Percentiles rank a stretch among this genome's conserved stretches.
phyloP scores from a whole-genome alignment of 2,329 filamentous ascomycete species.

The Xylariomycetidae sp. region DNA sequence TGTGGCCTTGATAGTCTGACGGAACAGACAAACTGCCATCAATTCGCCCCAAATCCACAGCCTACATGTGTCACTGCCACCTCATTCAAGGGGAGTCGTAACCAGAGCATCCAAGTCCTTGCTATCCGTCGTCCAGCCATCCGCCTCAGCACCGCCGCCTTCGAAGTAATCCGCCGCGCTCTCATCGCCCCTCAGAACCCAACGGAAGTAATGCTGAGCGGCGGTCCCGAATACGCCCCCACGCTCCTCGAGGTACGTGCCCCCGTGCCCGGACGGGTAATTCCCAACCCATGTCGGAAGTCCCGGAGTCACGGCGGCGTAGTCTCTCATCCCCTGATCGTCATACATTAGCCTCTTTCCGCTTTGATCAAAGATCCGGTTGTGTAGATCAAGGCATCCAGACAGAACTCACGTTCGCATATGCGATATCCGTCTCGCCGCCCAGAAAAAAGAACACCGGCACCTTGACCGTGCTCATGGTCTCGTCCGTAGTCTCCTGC shows the following conservation, averaged over 20 bases:
- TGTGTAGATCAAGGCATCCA: not conserved
- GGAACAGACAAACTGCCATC: no score
- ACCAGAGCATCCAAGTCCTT: no score
- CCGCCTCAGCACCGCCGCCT: constrained; percentile 4
- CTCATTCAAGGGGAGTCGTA: no score
- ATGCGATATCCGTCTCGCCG: constrained; percentile 14
- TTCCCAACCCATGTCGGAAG: constrained; percentile 17
- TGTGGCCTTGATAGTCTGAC: no score
- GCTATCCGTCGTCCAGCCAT: no score
- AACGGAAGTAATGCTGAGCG: constrained; percentile 7
- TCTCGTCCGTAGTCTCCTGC: constrained; percentile 7
- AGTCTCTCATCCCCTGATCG: constrained; percentile 17
- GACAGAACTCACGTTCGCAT: constrained; percentile 10
- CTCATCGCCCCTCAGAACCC: constrained; percentile 3
- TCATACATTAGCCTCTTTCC: no score
- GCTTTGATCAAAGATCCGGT: no score
- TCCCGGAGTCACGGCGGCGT: constrained; percentile 7
- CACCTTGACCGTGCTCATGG: constrained; percentile 12
- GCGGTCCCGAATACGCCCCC: constrained; percentile 14
- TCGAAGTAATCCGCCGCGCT: constrained; percentile 4
- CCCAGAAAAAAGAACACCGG: constrained; percentile 16
- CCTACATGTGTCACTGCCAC: no score
- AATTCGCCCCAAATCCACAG: no score
- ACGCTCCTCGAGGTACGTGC: constrained; percentile 13
- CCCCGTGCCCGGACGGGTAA: constrained; percentile 15